These are phyloP conservation scores for Nicotiana rustica DNA, from an alignment of 305 asterid species.

Conservation along the genomic window DNA sequence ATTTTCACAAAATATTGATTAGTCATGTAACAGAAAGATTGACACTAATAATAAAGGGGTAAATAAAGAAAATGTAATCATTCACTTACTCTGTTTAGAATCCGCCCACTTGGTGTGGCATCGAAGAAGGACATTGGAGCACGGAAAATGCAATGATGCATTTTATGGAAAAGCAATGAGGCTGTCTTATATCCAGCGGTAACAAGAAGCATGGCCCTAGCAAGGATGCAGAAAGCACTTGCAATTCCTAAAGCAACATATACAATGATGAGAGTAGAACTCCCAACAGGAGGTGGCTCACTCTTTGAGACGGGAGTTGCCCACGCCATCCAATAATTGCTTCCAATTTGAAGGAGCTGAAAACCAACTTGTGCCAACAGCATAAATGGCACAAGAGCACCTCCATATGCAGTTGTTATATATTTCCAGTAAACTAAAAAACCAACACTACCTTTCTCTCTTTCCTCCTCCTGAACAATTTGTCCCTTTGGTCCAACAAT, in stretches of 20 bases:
- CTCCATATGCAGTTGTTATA: conserved; percentile 72
- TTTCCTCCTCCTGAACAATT: conserved; percentile 89
- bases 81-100: conserved; percentile 74
- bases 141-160: conserved; percentile 76
- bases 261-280: conserved; percentile 68
- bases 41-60: background rate
- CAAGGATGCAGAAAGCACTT: conserved; percentile 65
- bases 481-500: conserved; percentile 53
- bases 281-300: conserved; percentile 56
- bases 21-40: background rate
- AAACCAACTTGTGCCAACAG: conserved; percentile 63
- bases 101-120: conserved; percentile 91
- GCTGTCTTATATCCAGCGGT: conserved; percentile 73
- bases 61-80: background rate
- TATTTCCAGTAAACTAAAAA: conserved; percentile 75
- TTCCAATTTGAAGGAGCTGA: conserved; percentile 77
- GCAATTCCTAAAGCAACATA: conserved; percentile 66
- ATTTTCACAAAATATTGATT: background rate
- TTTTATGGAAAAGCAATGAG: conserved; percentile 61
- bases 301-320: conserved; percentile 84
- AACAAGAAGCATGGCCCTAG: conserved; percentile 58
- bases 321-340: conserved; percentile 99
- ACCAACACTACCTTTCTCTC: conserved; percentile 88
- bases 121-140: conserved; percentile 99
- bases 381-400: conserved; percentile 73